Evolutionary conservation across 306 rosid species (phyloP), one percentile per base, ranked within the genome.

Genomic region (Castanopsis chinensis): DNA sequence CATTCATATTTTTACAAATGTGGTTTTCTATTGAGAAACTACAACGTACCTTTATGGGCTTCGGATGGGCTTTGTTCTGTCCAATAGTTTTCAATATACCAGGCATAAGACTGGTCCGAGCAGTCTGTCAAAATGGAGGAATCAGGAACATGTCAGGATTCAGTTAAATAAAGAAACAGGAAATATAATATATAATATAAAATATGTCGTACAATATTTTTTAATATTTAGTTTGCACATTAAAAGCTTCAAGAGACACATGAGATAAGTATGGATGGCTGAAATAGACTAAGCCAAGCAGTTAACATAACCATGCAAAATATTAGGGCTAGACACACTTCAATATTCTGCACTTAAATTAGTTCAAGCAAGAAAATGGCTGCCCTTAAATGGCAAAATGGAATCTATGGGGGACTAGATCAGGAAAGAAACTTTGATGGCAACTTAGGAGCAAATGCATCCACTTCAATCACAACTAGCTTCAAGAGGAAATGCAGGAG

Each of bases 41-140:
- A 12, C 78, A 25, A 15, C 30, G 33, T 80, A 94, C 97, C 98
- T 91, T 94, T 83, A 92, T 94, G 74, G 98, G 98, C 91, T 92
- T 92, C 52, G 98, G 92, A 78, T 92, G 94, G 83, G 91, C 98
- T 85, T 94, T 94, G 88, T 94, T 94, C 81, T 91, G 93, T 32
- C 92, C 93, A 81, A 92, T 89, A 51, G 93, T 88, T 88, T 91
- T 94, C 88, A 94, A 80, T 75, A 92, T 85, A 65, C 98, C 98
- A 59, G 98, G 89, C 97, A 94, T 92, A 74, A 94, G 89, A 83
- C 92, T 91, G 23, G 94, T 89, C 45, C 97, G 91, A 17, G 88
- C 97, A 64, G 91, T 90, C 97, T 90, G 83, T 52, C 61, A 33
- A 74, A 58, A 82, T 71, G 69, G 70, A 61, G 58, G 19, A n/a